Evolutionary conservation across 2,329 filamentous ascomycete genomes (phyloP).

Genomic region (Penicillium brevicompactum): DNA sequence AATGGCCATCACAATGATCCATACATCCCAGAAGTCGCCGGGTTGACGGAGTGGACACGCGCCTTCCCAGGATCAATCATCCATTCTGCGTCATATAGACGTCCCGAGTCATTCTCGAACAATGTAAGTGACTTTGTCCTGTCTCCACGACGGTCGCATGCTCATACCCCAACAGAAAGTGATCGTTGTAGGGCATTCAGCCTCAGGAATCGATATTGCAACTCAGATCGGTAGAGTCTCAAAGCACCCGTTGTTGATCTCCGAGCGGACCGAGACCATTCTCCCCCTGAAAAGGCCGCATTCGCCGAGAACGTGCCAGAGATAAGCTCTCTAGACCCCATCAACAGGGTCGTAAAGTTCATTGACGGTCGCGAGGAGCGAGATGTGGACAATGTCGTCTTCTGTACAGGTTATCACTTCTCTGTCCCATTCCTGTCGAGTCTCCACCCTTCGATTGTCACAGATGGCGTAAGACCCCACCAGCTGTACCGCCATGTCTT

Average conservation of each 20-base stretch:
- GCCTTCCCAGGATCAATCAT: constrained; percentile 5
- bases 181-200: constrained; percentile 14
- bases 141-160: background rate
- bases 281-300: constrained; percentile 2
- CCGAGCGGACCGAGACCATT: constrained; percentile 6
- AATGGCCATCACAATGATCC: constrained; percentile 16
- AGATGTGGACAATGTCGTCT: constrained; percentile 8
- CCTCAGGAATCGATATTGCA: constrained; percentile 15
- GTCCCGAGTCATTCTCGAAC: constrained; percentile 1
- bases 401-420: constrained; percentile 13
- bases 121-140: background rate
- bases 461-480: constrained; percentile 10
- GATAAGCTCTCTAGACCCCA: background rate
- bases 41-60: constrained; percentile 4
- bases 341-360: background rate
- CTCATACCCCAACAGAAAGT: constrained; percentile 8
- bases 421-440: constrained; percentile 10
- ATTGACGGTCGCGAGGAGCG: constrained; percentile 4
- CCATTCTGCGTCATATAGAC: constrained; percentile 11
- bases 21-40: constrained; percentile 5
- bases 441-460: constrained; percentile 6
- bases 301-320: constrained; percentile 1
- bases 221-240: constrained; percentile 9
- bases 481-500: constrained; percentile 10
- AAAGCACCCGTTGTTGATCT: constrained; percentile 10